These are phyloP conservation scores for Backusella morwellensis DNA, from an alignment of 192 early-diverging fungal genomes.

Conservation along the genomic window DNA sequence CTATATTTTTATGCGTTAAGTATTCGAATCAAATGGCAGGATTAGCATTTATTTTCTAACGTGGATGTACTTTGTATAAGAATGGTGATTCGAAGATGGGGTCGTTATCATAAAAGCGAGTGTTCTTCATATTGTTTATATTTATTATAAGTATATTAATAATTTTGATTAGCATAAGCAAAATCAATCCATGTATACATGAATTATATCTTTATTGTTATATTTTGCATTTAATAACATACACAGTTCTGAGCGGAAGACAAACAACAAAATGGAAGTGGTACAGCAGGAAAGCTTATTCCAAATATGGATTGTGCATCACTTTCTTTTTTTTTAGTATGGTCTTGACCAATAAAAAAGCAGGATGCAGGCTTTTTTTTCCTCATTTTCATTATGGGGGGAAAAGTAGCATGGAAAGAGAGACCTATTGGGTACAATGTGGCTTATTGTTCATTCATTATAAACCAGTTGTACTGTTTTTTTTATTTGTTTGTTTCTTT, in stretches of 20 bases:
- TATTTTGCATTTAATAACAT: background rate
- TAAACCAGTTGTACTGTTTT: background rate
- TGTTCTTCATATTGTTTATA: too few species aligned
- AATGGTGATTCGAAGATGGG: too few species aligned
- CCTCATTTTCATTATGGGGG: background rate
- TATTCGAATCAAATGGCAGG: background rate
- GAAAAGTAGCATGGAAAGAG: background rate
- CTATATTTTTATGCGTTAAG: background rate
- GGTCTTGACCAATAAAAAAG: background rate
- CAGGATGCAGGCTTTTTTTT: background rate
- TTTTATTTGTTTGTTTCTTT: background rate
- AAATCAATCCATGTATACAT: too few species aligned
- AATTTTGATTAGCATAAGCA: too few species aligned
- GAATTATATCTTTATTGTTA: too few species aligned
- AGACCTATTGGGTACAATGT: background rate
- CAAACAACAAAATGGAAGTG: background rate
- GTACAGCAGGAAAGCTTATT: background rate
- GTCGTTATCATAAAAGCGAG: too few species aligned
- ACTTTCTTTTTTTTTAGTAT: background rate
- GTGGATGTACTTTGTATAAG: too few species aligned
- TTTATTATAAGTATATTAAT: too few species aligned
- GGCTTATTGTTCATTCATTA: background rate
- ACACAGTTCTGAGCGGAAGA: background rate
- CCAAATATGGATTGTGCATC: too few species aligned
- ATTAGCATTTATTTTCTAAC: too few species aligned